Percentiles rank a stretch among this genome's conserved stretches.
Conservation (phyloP, 176 grass and related monocot genomes). For the Guadua angustifolia region DNA sequence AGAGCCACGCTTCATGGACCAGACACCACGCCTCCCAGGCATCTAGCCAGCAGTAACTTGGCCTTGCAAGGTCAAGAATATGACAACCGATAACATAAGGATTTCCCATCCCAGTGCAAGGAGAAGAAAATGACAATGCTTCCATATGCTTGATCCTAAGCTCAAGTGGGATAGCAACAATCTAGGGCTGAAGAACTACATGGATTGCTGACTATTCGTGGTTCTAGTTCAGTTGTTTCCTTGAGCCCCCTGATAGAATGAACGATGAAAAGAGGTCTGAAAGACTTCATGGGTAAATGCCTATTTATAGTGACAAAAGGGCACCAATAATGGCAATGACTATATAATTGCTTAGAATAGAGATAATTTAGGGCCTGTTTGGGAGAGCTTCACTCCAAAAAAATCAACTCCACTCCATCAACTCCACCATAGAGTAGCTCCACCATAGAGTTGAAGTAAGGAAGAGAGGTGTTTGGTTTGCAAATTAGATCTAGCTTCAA, state of each 20-base stretch:
- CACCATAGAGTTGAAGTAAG: too few species aligned
- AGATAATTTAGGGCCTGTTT: too few species aligned
- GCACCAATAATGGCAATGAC: conserved; percentile 28
- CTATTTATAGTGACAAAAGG: conserved; percentile 26
- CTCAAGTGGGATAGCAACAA: conserved; percentile 43
- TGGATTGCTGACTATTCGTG: conserved; percentile 1
- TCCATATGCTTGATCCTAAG: conserved; percentile 32
- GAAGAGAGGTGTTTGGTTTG: too few species aligned
- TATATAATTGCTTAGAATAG: conserved; percentile 1
- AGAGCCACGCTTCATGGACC: conserved; percentile 15
- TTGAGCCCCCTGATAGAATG: neutral
- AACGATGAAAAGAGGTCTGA: conserved; percentile 1
- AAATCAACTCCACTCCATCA: too few species aligned
- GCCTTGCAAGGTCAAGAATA: conserved; percentile 73
- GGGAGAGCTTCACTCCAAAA: too few species aligned
- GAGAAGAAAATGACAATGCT: neutral
- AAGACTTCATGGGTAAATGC: conserved; percentile 1
- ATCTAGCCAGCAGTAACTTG: conserved; percentile 20
- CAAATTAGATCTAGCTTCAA: too few species aligned
- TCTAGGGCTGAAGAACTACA: conserved; percentile 5
- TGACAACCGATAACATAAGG: conserved; percentile 48
- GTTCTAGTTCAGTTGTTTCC: neutral
- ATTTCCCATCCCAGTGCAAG: conserved; percentile 43
- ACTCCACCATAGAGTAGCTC: too few species aligned
- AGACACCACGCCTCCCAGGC: neutral